Percentiles rank a stretch among this genome's conserved stretches.
Conservation (phyloP, 2,329 filamentous ascomycete genomes). For the Pseudocercospora pini-densiflorae region DNA sequence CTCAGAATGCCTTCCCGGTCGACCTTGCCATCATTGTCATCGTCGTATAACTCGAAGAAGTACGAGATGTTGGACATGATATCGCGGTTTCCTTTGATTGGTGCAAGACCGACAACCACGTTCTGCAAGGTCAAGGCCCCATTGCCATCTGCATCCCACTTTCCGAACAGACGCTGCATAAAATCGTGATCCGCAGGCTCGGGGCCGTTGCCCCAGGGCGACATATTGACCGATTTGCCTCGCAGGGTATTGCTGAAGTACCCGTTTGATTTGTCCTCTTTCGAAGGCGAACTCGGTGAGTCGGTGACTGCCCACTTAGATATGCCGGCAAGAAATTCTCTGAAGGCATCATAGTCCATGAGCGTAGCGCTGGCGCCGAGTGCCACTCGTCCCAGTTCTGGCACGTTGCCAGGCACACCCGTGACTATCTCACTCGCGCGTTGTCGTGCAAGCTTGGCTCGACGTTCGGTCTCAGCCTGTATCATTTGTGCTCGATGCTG, state of each 20-base stretch:
- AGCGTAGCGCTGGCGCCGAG: slow-evolving; percentile 85
- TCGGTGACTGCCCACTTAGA: slow-evolving; percentile 94
- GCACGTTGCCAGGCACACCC: slow-evolving; percentile 53
- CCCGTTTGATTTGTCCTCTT: slow-evolving; percentile 57
- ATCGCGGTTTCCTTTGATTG: slow-evolving; percentile 89
- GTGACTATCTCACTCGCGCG: slow-evolving; percentile 56
- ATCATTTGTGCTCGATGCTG: slow-evolving; percentile 80
- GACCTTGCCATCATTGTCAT: slow-evolving; percentile 86
- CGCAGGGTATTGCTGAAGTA: slow-evolving; percentile 58
- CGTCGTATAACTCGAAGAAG: slow-evolving; percentile 97
- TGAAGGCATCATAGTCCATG: slow-evolving; percentile 97
- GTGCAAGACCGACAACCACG: slow-evolving; percentile 86
- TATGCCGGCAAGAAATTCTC: slow-evolving; percentile 86
- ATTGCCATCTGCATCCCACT: slow-evolving; percentile 81
- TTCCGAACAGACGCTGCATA: slow-evolving; percentile 80
- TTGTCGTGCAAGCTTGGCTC: slow-evolving; percentile 65
- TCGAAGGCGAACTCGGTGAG: slow-evolving; percentile 66
- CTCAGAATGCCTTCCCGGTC: slow-evolving; percentile 93
- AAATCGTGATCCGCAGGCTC: slow-evolving; percentile 94
- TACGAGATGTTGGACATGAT: slow-evolving; percentile 99
- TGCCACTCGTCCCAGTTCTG: slow-evolving; percentile 85
- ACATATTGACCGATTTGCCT: slow-evolving; percentile 44
- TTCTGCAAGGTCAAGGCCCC: slow-evolving; percentile 86
- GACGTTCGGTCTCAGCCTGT: slow-evolving; percentile 70
- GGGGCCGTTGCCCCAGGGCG: slow-evolving; percentile 64